Evolutionary conservation across 2,329 filamentous ascomycete species (phyloP), one percentile per base, ranked within the genome.

Genomic region (Ilyonectria mors-panacis): DNA sequence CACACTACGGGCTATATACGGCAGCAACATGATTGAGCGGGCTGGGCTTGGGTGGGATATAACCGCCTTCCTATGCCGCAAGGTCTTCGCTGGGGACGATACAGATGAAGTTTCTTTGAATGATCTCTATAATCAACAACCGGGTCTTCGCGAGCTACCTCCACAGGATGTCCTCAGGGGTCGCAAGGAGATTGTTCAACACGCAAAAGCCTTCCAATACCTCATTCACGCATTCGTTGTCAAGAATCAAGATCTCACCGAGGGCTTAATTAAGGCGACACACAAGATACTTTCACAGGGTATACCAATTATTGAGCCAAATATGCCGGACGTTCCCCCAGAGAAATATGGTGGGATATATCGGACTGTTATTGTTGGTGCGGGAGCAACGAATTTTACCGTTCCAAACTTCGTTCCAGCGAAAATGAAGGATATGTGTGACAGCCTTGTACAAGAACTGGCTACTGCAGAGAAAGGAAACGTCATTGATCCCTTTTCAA

Each of bases 371-470:
- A 10, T 57, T 30, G 76, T 79, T 0, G 66, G 71, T 2, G 78
- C 75, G 0, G 77, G 77, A 3, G 57, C 53, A 0, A 75, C 71
- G 0, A 78, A 77, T 60, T 80, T 79, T 37, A 65, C 72, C 0
- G 66, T 70, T 6, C 76, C 78, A 0, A 60, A 67, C 1, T 73
- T 64, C 8, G 69, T 80, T 1, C 78, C 77, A 0, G 21, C 19
- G 1, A 69, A 73, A 10, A 79, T 80, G 78, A 39, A 53, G 2
- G 64, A 77, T 7, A 73, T 80, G 60, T 77, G 76, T 57, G 35
- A 53, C 1, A 47, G 59, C 1, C 59, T 79, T 1, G 69, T 70
- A 12, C 19, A 56, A 0, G 75, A 79, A 0, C 56, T 77, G 0
- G 10, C 26, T 0, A 6, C 19, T 0, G 73, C 50, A 6, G 63